Evolutionary conservation across 805 yeast genomes (phyloP), one percentile per base, ranked within the genome.

Genomic region (Brettanomyces anomalus): DNA sequence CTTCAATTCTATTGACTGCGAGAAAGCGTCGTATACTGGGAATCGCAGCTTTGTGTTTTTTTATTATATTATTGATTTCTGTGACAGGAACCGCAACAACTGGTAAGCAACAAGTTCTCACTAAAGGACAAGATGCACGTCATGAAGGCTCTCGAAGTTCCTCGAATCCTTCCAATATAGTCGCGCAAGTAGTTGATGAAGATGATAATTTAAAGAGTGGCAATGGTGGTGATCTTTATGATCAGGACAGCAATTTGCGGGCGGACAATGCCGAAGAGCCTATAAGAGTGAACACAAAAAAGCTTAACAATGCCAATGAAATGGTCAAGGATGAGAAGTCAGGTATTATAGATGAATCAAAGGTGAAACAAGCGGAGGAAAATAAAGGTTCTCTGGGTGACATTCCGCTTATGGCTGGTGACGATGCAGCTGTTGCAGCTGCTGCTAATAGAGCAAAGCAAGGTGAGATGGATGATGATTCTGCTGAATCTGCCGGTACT

Each of bases 21-120:
- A 52, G 74, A 51, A 68, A 65, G 50, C 64, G 61, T 31, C 57
- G 73, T 46, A 55, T 67, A 21, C 49, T 69, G n/a, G 66, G 65
- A 7, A 54, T 71, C 17, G 66, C 74, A 15, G 67, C 73, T 4
- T 51, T 67, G 33, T 54, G 65, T 5, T 49, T 71, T 17, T 53
- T 67, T 3, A 43, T 68, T 5, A 49, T 71, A 7, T 57, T 71
- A 40, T 49, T 68, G 21, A 51, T 68, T 15, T 56, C 68, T 8
- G 48, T 61, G 28, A 26, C 52, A 2, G 49, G 49, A 8, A 41
- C 42, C 3, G 46, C 63, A 33, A 24, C 28, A 7, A 24, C 10
- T 24, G 28, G 40, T 15, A 26, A 19, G 39, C n/a, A 15, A 17
- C 30, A 37, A 26, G 32, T 7, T 6, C 32, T 19, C 6, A 14